These are phyloP conservation scores for Hypoxylon fragiforme DNA, from an alignment of 495 filamentous ascomycete species.

Conservation along the genomic window DNA sequence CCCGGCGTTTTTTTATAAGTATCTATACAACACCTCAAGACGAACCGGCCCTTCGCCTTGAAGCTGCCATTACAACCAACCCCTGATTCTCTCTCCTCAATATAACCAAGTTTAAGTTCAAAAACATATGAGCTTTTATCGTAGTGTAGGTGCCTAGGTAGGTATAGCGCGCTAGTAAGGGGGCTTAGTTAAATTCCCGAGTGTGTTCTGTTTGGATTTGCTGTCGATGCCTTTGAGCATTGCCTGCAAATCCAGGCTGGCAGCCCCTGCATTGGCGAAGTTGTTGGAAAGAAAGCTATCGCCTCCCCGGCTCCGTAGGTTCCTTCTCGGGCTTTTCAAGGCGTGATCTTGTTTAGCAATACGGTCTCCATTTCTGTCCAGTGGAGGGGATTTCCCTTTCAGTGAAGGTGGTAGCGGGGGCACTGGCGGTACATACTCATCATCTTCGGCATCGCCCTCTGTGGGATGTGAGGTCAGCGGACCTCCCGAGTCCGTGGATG, in stretches of 20 bases:
- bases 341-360: constrained; percentile 40
- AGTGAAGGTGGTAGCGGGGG: constrained; percentile 43
- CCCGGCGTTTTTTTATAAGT: constrained; percentile 19
- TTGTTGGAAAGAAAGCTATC: constrained; percentile 42
- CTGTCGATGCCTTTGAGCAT: constrained; percentile 53
- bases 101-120: constrained; percentile 4
- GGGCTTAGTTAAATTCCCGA: constrained; percentile 47
- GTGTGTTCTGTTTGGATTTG: constrained; percentile 43
- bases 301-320: constrained; percentile 44
- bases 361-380: constrained; percentile 20
- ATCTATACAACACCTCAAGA: constrained; percentile 13
- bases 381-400: constrained; percentile 25
- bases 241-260: constrained; percentile 49
- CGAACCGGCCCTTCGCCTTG: constrained; percentile 2
- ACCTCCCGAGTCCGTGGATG: constrained; percentile 40
- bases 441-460: constrained; percentile 29
- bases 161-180: constrained; percentile 52
- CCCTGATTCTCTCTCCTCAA: not conserved
- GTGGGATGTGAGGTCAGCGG: constrained; percentile 54
- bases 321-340: constrained; percentile 37
- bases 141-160: too few species aligned
- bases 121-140: constrained; percentile 23
- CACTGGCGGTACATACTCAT: constrained; percentile 46
- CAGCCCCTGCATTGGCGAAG: constrained; percentile 34
- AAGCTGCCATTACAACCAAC: constrained; percentile 11